Base-by-base conservation (phyloP, 208 protist species). In the Leishmania mexicana region DNA sequence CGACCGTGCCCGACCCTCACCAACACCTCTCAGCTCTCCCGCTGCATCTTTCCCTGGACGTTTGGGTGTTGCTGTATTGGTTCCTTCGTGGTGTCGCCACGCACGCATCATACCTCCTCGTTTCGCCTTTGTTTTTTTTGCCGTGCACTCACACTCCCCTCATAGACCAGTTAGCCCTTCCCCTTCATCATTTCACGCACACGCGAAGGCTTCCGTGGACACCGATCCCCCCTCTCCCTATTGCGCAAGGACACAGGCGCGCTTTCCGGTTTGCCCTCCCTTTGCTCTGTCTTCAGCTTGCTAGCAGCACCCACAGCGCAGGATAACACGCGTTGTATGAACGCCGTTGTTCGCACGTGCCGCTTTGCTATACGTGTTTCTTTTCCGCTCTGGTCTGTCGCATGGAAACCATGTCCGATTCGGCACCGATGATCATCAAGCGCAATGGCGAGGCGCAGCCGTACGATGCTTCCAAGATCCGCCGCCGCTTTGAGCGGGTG, bases 381-480 rank as follows among this genome's bases (percentile, higher is more conserved):
- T 45, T n/a, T 49, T 38, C 28, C 10, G 24, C 31, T 49, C n/a
- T 38, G 21, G 1, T 49, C 17, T n/a, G 17, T 47, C 38, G 38
- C 65, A 73, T 8, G 28, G 70, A 47, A 51, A 75, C 11, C 67
- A 88, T 87, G 87, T 75, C 81, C 21, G 79, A 82, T n/a, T 58
- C 51, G 11, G 40, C 53, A 31, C 84, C 70, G 0, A 79, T 77
- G 28, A 88, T 97, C 49, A 84, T 89, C 21, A 98, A 98, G 81
- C 89, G 95, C 81, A 85, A 94, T 76, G 95, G 94, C 38, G 76
- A 80, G 15, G 62, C 77, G 49, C 81, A 96, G 83, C 64, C 83
- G 8, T 96, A 94, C 83, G 86, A 93, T 81, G 72, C 57, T 1
- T 79, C 76, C 0, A 96, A 96, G 87, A 75, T 98, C 40, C 81